phyloP scores from a whole-genome alignment of 2,329 filamentous ascomycete species.

The Apiospora phragmitis region DNA sequence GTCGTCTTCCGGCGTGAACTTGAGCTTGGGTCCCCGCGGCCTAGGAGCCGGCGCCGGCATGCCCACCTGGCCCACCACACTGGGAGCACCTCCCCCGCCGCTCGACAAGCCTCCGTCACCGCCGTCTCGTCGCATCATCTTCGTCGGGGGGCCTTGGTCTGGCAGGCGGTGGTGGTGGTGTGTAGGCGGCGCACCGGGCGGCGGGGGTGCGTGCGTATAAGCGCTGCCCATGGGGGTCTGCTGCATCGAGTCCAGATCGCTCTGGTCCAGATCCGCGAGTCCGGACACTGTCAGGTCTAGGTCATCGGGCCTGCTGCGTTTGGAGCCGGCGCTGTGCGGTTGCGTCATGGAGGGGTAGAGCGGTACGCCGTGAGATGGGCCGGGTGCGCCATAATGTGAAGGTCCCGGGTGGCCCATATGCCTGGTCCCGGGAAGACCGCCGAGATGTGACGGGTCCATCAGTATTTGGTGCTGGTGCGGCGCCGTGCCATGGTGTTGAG shows the following conservation, averaged over 20 bases:
- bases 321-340: conserved; percentile 39
- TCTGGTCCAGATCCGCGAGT: conserved; percentile 53
- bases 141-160: conserved; percentile 68
- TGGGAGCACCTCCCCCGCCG: conserved; percentile 64
- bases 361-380: conserved; percentile 47
- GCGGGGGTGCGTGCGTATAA: conserved; percentile 43
- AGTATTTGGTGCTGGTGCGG: conserved; percentile 55
- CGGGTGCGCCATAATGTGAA: conserved; percentile 51
- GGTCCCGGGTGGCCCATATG: conserved; percentile 53
- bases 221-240: conserved; percentile 52
- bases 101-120: conserved; percentile 42
- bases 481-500: conserved; percentile 43
- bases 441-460: conserved; percentile 57
- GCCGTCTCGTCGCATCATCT: conserved; percentile 64
- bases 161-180: conserved; percentile 84
- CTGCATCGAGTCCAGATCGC: conserved; percentile 57
- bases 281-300: conserved; percentile 56
- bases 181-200: conserved; percentile 48
- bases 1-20: conserved; percentile 92
- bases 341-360: conserved; percentile 52
- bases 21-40: conserved; percentile 85
- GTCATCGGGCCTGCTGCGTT: conserved; percentile 59
- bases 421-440: conserved; percentile 45
- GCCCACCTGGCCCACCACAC: conserved; percentile 80
- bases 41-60: conserved; percentile 83